Percentiles rank a stretch among this genome's conserved stretches.
Conservation (phyloP, 495 filamentous ascomycete species). For the Chaetomidium leptoderma region DNA sequence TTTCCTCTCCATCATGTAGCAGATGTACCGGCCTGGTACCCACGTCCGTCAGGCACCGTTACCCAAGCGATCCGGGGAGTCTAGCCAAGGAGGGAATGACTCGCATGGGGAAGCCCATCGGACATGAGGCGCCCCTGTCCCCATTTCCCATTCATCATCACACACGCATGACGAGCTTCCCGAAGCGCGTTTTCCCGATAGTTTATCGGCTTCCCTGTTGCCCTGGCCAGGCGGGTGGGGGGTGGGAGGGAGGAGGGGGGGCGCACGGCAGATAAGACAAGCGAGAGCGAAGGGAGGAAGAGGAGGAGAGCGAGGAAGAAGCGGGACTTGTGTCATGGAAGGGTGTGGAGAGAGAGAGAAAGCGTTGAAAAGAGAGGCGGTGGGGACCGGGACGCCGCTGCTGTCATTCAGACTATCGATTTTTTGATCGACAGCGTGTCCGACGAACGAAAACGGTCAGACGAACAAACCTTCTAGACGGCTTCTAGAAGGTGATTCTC, state of each 20-base stretch:
- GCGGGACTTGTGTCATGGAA: too few relatives aligned
- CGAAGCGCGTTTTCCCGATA: background rate
- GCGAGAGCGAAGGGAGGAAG: too few relatives aligned
- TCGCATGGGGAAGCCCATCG: conserved; percentile 4
- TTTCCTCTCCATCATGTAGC: background rate
- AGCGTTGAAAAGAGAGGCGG: too few relatives aligned
- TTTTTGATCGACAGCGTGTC: background rate
- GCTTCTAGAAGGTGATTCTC: conserved; percentile 16
- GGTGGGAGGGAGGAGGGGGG: too few relatives aligned
- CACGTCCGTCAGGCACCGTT: background rate
- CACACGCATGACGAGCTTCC: conserved; percentile 9
- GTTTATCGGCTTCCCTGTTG: background rate
- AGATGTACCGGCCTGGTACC: conserved; percentile 5
- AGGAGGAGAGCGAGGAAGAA: too few relatives aligned
- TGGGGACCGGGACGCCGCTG: background rate
- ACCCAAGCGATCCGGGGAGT: background rate
- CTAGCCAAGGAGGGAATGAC: conserved; percentile 13
- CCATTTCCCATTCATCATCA: background rate
- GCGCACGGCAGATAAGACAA: too few relatives aligned
- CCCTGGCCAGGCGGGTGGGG: background rate
- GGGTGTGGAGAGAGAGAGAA: background rate
- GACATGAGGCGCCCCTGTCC: background rate
- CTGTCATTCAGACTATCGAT: conserved; percentile 2
- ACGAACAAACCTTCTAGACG: conserved; percentile 22
- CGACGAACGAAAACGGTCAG: too few relatives aligned